Conservation (phyloP, 164 flowering plant species). For the Buxus sempervirens region DNA sequence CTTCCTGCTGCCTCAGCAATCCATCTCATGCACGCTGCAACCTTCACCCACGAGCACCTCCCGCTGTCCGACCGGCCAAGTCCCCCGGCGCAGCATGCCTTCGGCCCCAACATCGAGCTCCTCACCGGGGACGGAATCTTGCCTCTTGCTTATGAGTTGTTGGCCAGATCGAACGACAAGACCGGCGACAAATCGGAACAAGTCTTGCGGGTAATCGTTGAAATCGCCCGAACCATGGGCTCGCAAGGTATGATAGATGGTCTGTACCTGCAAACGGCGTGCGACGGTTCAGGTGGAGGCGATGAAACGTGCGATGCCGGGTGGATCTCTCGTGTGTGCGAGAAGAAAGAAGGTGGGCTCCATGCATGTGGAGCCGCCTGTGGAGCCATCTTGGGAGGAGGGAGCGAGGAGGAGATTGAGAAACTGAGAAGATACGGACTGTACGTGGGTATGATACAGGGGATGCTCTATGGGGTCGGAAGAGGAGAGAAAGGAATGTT, state of each 20-base stretch:
- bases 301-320: slow-evolving; percentile 1
- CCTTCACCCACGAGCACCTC: slow-evolving; percentile 41
- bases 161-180: slow-evolving; percentile 32
- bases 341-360: slow-evolving; percentile 45
- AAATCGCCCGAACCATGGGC: slow-evolving; percentile 49
- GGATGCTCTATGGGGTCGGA: slow-evolving; percentile 16
- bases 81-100: slow-evolving; percentile 15
- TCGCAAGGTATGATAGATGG: slow-evolving; percentile 48
- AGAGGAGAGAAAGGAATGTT: slow-evolving; percentile 1
- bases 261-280: slow-evolving; percentile 22
- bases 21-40: slow-evolving; percentile 50
- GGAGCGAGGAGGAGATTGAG: slow-evolving; percentile 50
- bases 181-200: slow-evolving; percentile 22
- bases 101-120: slow-evolving; percentile 46
- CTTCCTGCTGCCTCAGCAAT: slow-evolving; percentile 57
- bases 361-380: slow-evolving; percentile 60
- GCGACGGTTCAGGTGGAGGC: not conserved
- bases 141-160: slow-evolving; percentile 49
- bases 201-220: slow-evolving; percentile 45
- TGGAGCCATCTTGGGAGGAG: slow-evolving; percentile 77
- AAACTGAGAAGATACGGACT: slow-evolving; percentile 51
- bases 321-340: slow-evolving; percentile 19
- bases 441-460: slow-evolving; percentile 44
- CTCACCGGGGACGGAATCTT: slow-evolving; percentile 45
- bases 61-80: slow-evolving; percentile 24